Evolutionary conservation across 129 eudicot species (phyloP).

Genomic region (Sambucus nigra): DNA sequence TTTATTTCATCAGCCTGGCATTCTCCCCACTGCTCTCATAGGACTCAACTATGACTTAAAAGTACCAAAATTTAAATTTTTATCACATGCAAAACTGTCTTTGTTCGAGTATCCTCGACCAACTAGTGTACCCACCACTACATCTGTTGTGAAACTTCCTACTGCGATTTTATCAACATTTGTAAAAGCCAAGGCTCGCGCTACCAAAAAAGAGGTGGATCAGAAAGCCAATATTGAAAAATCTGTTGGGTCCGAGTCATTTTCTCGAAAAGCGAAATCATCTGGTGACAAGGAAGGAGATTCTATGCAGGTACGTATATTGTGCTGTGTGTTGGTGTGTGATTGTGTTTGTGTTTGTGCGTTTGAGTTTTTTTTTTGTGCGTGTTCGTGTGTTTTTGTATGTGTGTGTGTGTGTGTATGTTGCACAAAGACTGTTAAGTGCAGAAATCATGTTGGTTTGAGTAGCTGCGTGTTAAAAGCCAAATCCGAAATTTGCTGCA

Average conservation of each 20-base stretch:
- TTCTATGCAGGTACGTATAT: constrained; percentile 64
- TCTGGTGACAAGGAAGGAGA: constrained; percentile 59
- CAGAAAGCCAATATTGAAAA: constrained; percentile 55
- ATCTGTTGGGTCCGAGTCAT: constrained; percentile 19
- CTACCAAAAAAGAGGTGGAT: constrained; percentile 83
- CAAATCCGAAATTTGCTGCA: no score
- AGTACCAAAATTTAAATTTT: constrained; percentile 77
- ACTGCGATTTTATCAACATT: constrained; percentile 88
- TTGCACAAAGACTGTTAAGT: no score
- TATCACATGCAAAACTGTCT: constrained; percentile 89
- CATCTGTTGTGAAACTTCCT: constrained; percentile 88
- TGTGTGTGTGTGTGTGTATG: no score
- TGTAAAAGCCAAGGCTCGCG: constrained; percentile 86
- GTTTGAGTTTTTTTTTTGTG: no score
- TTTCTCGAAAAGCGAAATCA: constrained; percentile 59
- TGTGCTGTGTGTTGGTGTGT: no score
- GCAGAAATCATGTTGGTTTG: no score
- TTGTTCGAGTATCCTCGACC: constrained; percentile 93
- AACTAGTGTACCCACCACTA: constrained; percentile 72
- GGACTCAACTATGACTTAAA: constrained; percentile 89
- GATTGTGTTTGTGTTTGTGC: no score
- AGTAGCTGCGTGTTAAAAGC: no score
- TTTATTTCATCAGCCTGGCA: constrained; percentile 74
- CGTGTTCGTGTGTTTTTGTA: no score
- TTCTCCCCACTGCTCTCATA: constrained; percentile 87